These are phyloP conservation scores for Lomentospora prolificans DNA, from an alignment of 2,329 filamentous ascomycete species.

Conservation along the genomic window DNA sequence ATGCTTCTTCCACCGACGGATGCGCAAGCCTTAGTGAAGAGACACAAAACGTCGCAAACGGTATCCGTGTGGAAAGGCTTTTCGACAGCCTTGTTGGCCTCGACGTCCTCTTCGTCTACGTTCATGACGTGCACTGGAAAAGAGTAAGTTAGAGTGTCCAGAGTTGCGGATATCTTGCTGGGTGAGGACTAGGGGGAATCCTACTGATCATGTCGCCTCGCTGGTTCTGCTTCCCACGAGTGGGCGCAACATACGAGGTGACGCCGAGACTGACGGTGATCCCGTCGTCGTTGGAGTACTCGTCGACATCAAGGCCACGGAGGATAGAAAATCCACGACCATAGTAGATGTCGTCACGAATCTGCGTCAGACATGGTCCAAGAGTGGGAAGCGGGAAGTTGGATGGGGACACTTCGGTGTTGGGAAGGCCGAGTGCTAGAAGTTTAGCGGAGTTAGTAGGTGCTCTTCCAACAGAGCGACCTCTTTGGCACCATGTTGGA, in stretches of 20 bases:
- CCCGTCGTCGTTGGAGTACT: slow-evolving; percentile 45
- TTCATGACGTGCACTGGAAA: slow-evolving; percentile 25
- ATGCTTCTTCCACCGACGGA: slow-evolving; percentile 41
- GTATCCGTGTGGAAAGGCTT: slow-evolving; percentile 48
- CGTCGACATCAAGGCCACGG: slow-evolving; percentile 43
- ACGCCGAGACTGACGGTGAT: slow-evolving; percentile 51
- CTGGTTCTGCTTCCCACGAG: slow-evolving; percentile 43
- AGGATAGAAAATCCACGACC: slow-evolving; percentile 54
- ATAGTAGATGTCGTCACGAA: slow-evolving; percentile 40
- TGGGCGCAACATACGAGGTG: slow-evolving; percentile 44
- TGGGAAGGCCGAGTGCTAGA: slow-evolving; percentile 6
- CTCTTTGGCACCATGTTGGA: not conserved
- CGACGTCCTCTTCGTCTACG: slow-evolving; percentile 7
- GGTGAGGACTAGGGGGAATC: slow-evolving; percentile 27
- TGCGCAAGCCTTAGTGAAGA: slow-evolving; percentile 43
- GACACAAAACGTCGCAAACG: slow-evolving; percentile 41
- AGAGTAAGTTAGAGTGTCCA: too few relatives aligned
- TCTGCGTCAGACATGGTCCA: slow-evolving; percentile 32
- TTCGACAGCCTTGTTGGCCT: slow-evolving; percentile 7
- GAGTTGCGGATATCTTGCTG: too few relatives aligned
- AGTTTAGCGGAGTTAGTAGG: not conserved
- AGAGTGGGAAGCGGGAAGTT: slow-evolving; percentile 45
- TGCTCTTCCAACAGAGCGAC: not conserved
- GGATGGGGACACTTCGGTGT: slow-evolving; percentile 17
- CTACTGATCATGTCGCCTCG: slow-evolving; percentile 11